Evolutionary conservation across 2,329 filamentous ascomycete genomes (phyloP).

Genomic region (Fusarium vanettenii): DNA sequence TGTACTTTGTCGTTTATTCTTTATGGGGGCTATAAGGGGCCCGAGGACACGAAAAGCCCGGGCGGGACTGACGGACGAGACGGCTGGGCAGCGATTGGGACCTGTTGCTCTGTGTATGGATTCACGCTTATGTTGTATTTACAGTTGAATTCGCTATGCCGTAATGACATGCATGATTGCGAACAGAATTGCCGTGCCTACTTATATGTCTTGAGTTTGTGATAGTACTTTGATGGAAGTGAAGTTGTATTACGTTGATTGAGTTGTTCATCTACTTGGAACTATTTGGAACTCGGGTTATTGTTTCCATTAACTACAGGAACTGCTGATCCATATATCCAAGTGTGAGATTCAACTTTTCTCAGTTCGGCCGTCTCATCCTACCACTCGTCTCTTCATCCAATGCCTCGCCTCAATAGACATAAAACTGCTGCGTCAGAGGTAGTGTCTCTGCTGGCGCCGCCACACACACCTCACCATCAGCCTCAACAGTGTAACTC

Average conservation of each 20-base stretch:
- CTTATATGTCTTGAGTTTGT: neutral
- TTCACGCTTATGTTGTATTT: slow-evolving; percentile 41
- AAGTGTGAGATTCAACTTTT: neutral
- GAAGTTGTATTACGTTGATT: neutral
- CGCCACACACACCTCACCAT: slow-evolving; percentile 78
- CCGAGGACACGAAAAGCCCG: slow-evolving; percentile 22
- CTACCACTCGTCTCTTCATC: neutral
- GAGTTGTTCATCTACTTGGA: neutral
- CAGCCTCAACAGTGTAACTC: slow-evolving; percentile 87
- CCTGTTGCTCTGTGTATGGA: slow-evolving; percentile 32
- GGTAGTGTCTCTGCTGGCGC: slow-evolving; percentile 79
- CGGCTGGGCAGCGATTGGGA: slow-evolving; percentile 19
- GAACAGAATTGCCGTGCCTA: neutral
- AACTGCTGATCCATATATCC: neutral
- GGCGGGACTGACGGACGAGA: slow-evolving; percentile 7
- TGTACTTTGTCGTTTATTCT: slow-evolving; percentile 18
- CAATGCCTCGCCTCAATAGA: slow-evolving; percentile 65
- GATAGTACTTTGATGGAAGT: neutral
- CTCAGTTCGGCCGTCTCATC: neutral
- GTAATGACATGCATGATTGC: slow-evolving; percentile 48
- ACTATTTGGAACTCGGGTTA: too few relatives aligned
- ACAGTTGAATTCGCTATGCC: slow-evolving; percentile 38
- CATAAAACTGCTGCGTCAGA: slow-evolving; percentile 80
- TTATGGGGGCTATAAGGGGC: slow-evolving; percentile 22
- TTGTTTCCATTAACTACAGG: neutral